phyloP scores from a whole-genome alignment of 768 basidiomycete species.

The Amanita jacksonii region DNA sequence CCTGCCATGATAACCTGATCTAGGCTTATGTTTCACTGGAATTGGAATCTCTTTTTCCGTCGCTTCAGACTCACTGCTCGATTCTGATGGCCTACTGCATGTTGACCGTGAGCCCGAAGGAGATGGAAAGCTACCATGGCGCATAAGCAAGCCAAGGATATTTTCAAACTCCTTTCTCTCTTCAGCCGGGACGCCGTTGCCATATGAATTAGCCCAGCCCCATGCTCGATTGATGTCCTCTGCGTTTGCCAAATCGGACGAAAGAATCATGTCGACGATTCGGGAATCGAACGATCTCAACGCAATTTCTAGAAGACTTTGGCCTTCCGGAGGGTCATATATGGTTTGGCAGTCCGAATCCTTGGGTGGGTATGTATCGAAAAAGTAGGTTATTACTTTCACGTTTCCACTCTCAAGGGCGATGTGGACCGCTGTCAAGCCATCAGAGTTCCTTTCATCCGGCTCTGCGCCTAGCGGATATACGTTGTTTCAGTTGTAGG shows the following conservation, averaged over 20 bases:
- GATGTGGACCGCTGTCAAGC: constrained; percentile 57
- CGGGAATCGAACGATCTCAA: constrained; percentile 54
- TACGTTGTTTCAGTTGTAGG: constrained; percentile 12
- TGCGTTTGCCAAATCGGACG: constrained; percentile 40
- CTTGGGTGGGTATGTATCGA: constrained; percentile 48
- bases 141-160: constrained; percentile 42
- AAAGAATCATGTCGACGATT: constrained; percentile 53
- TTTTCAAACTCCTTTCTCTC: constrained; percentile 33
- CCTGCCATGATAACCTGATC: background rate
- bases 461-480: constrained; percentile 51
- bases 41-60: background rate
- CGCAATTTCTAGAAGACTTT: constrained; percentile 44
- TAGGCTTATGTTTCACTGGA: no score
- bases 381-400: constrained; percentile 47
- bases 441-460: constrained; percentile 54
- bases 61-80: background rate
- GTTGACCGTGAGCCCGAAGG: constrained; percentile 22
- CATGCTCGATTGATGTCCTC: constrained; percentile 44
- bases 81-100: background rate
- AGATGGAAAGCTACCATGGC: constrained; percentile 41
- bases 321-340: constrained; percentile 34
- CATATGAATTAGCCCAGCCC: constrained; percentile 34
- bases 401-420: constrained; percentile 47
- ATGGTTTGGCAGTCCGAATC: constrained; percentile 39
- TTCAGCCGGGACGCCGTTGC: constrained; percentile 15